Evolutionary conservation across 2,329 filamentous ascomycete genomes (phyloP).

Genomic region (Cladosporium sp.): DNA sequence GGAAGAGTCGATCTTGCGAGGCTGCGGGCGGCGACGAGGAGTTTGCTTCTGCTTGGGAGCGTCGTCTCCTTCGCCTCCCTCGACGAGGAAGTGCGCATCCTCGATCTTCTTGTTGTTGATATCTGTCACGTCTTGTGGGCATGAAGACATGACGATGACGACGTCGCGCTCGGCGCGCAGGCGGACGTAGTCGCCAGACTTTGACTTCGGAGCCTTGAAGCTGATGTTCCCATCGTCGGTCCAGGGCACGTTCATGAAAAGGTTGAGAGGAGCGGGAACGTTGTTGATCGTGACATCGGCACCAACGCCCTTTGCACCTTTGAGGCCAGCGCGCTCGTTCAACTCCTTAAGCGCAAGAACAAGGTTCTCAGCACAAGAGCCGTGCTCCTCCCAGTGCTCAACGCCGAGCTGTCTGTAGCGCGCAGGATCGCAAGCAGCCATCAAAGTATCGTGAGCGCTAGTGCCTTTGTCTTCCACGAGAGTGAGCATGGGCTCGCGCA

Average conservation of each 20-base stretch:
- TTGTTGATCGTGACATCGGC: conserved; percentile 52
- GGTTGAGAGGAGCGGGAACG: conserved; percentile 49
- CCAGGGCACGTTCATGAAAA: conserved; percentile 53
- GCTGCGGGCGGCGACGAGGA: conserved; percentile 28
- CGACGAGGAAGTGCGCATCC: conserved; percentile 49
- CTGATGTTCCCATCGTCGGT: conserved; percentile 44
- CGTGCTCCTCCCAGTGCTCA: conserved; percentile 49
- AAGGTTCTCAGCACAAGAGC: conserved; percentile 52
- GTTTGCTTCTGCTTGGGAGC: conserved; percentile 28
- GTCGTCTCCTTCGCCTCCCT: conserved; percentile 35
- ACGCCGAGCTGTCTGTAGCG: conserved; percentile 47
- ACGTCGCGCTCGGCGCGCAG: conserved; percentile 49
- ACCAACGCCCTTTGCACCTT: conserved; percentile 49
- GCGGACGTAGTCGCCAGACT: conserved; percentile 47
- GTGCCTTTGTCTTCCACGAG: conserved; percentile 49
- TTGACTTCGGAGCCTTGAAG: conserved; percentile 45
- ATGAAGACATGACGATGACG: conserved; percentile 52
- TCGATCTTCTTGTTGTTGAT: conserved; percentile 47
- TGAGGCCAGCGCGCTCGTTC: conserved; percentile 50
- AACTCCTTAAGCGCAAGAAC: conserved; percentile 52
- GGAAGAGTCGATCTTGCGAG: conserved; percentile 27
- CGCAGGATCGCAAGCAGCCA: conserved; percentile 51
- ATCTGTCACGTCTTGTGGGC: conserved; percentile 48
- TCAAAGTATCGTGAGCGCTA: conserved; percentile 51
- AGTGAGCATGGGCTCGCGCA: conserved; percentile 50